Percentiles rank a stretch among this genome's conserved stretches.
phyloP scores from a whole-genome alignment of 345 rosid genomes.

The Rubroshorea leprosula region DNA sequence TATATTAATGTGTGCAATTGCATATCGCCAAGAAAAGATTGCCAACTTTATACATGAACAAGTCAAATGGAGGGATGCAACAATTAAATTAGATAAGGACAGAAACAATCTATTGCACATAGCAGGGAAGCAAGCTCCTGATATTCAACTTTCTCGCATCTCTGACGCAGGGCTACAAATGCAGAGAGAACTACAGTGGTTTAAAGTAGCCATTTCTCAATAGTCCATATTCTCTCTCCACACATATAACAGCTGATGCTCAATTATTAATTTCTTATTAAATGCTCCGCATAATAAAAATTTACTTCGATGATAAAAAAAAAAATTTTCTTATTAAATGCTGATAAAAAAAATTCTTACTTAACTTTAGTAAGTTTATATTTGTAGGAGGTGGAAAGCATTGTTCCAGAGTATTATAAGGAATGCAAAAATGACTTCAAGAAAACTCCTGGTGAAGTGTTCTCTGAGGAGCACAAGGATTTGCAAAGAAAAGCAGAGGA shows the following conservation, averaged over 20 bases:
- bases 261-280: too few relatives aligned
- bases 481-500: conserved; percentile 27
- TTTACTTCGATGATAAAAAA: too few relatives aligned
- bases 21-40: conserved; percentile 12
- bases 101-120: conserved; percentile 17
- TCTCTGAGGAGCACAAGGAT: conserved; percentile 17
- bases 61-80: background rate
- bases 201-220: conserved; percentile 20
- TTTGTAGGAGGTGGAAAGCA: conserved; percentile 16
- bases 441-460: conserved; percentile 16
- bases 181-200: conserved; percentile 35
- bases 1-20: conserved; percentile 19
- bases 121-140: conserved; percentile 21
- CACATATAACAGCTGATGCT: background rate
- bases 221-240: too few relatives aligned
- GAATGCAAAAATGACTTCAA: background rate
- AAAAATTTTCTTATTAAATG: background rate
- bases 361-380: background rate
- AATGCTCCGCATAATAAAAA: too few relatives aligned
- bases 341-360: background rate
- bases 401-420: conserved; percentile 7
- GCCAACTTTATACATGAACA: conserved; percentile 12
- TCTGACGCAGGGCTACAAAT: conserved; percentile 30
- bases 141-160: conserved; percentile 10
- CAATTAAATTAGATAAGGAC: background rate